Percentiles rank a stretch among this genome's conserved stretches.
phyloP scores from a whole-genome alignment of 2,329 filamentous ascomycete genomes.

The Elsinoe necatrix region DNA sequence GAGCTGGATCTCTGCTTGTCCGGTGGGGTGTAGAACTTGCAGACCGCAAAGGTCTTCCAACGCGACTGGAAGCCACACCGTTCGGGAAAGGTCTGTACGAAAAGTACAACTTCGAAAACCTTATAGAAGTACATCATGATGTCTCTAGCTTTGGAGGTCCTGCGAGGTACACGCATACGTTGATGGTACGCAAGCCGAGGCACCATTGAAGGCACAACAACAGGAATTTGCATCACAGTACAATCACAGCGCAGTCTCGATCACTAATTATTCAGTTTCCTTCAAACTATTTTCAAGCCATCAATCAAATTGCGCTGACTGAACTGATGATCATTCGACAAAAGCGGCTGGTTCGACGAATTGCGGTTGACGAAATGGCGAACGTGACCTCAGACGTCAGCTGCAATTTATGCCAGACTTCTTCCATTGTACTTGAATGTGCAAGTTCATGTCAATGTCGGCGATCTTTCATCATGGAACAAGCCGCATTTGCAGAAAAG shows the following conservation, averaged over 20 bases:
- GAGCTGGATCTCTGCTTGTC: slow-evolving; percentile 33
- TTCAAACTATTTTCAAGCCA: neutral
- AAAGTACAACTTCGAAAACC: slow-evolving; percentile 25
- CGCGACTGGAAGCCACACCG: slow-evolving; percentile 13
- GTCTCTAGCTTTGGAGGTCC: slow-evolving; percentile 2
- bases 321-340: neutral
- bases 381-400: neutral
- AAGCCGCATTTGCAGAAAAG: neutral
- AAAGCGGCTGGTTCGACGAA: neutral
- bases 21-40: slow-evolving; percentile 33
- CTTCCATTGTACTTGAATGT: neutral
- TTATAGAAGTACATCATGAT: slow-evolving; percentile 5
- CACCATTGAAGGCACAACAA: neutral
- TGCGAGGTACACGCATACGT: neutral
- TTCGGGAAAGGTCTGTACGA: slow-evolving; percentile 27
- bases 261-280: neutral
- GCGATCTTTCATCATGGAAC: neutral
- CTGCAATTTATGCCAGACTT: neutral
- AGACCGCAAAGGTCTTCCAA: slow-evolving; percentile 27
- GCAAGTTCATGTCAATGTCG: no score
- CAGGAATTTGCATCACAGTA: neutral
- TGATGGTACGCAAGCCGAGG: neutral
- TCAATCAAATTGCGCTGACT: neutral
- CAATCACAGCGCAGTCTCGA: no score
- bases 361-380: neutral